Percentiles rank a stretch among this genome's conserved stretches.
Conservation (phyloP, 2,329 filamentous ascomycete genomes). For the Pestalotiopsis fici region DNA sequence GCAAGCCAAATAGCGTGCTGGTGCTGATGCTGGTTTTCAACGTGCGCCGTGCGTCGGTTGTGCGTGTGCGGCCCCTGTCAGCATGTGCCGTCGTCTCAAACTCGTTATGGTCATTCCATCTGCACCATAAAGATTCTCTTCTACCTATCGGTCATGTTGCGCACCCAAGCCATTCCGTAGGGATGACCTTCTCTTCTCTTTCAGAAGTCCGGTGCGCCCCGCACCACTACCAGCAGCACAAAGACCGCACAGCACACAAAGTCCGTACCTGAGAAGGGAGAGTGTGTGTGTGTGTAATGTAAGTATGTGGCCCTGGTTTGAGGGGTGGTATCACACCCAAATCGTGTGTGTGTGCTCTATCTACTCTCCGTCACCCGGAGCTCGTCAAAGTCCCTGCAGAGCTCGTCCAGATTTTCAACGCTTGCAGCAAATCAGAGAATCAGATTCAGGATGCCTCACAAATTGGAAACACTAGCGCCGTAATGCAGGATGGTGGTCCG, state of each 20-base stretch:
- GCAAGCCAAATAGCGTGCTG: not conserved
- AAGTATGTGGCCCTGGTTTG: not conserved
- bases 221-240: no score
- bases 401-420: not conserved
- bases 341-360: not conserved
- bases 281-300: no score
- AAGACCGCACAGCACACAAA: no score
- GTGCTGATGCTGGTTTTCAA: not conserved
- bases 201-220: no score
- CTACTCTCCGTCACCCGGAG: conserved; percentile 3
- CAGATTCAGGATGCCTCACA: conserved; percentile 17
- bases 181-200: no score
- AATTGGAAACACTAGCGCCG: conserved; percentile 38
- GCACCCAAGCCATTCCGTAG: not conserved
- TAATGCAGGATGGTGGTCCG: conserved; percentile 23
- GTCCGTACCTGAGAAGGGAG: no score
- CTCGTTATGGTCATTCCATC: not conserved
- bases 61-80: not conserved
- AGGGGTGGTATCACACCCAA: not conserved
- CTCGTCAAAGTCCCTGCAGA: conserved; percentile 5
- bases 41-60: not conserved
- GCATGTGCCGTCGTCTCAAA: not conserved
- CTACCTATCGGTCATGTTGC: not conserved
- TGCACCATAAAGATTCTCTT: not conserved
- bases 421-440: conserved; percentile 25